Conservation (phyloP, 2,329 filamentous ascomycete species). For the Microthyrium microscopicum region DNA sequence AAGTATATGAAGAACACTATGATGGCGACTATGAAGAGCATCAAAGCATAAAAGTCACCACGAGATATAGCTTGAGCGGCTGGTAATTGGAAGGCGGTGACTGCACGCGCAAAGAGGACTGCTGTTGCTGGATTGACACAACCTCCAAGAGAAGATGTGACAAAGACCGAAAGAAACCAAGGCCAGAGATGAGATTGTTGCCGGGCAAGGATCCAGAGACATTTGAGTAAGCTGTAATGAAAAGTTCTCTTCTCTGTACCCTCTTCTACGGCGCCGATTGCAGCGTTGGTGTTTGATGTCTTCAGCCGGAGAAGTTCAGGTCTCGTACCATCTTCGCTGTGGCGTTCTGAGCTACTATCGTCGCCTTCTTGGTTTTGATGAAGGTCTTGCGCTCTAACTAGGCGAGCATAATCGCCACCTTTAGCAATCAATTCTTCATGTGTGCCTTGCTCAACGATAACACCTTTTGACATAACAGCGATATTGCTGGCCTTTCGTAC, state of each 20-base stretch:
- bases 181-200: not conserved
- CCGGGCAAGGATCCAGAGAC: not conserved
- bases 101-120: slow-evolving; percentile 43
- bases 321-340: not conserved
- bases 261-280: not conserved
- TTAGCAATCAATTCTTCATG: slow-evolving; percentile 18
- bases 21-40: slow-evolving; percentile 37
- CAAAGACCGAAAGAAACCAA: not conserved
- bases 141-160: slow-evolving; percentile 12
- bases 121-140: slow-evolving; percentile 37
- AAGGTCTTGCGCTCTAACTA: slow-evolving; percentile 20
- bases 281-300: slow-evolving; percentile 17
- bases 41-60: slow-evolving; percentile 26
- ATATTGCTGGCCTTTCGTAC: slow-evolving; percentile 21
- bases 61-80: slow-evolving; percentile 28
- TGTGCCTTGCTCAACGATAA: slow-evolving; percentile 20
- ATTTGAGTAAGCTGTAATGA: not conserved
- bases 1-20: slow-evolving; percentile 30
- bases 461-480: slow-evolving; percentile 21
- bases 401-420: slow-evolving; percentile 24
- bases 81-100: slow-evolving; percentile 37
- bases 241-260: not conserved
- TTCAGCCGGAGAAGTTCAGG: not conserved
- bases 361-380: slow-evolving; percentile 9
- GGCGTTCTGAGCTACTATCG: not conserved